Evolutionary conservation across 164 flowering plant genomes (phyloP).

Genomic region (Piper betle): DNA sequence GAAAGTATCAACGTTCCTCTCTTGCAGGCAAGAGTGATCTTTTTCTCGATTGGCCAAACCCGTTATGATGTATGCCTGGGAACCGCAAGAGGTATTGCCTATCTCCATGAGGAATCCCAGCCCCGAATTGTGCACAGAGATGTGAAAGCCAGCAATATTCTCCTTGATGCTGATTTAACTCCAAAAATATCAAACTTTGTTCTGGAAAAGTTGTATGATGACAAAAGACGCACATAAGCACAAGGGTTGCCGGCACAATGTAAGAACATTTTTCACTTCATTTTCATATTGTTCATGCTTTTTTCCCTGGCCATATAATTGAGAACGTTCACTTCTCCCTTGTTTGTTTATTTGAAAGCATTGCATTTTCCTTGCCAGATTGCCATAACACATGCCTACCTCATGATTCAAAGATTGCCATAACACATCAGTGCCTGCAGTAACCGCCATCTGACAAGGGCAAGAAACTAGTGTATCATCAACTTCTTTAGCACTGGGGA

Average conservation of each 20-base stretch:
- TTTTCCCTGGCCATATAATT: neutral
- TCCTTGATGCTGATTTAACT: constrained; percentile 30
- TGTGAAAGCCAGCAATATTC: constrained; percentile 74
- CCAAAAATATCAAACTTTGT: constrained; percentile 16
- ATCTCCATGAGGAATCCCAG: constrained; percentile 72
- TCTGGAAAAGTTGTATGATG: constrained; percentile 14
- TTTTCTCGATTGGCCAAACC: constrained; percentile 42
- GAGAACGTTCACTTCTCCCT: neutral
- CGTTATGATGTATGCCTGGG: constrained; percentile 62
- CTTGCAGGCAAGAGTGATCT: constrained; percentile 30
- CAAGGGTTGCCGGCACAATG: constrained; percentile 16
- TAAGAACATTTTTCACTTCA: neutral
- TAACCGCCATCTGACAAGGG: constrained; percentile 86
- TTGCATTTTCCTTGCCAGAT: no score
- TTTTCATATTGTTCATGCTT: neutral
- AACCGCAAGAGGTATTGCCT: constrained; percentile 59
- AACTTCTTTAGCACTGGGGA: constrained; percentile 59
- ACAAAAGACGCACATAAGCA: constrained; percentile 12
- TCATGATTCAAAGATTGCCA: constrained; percentile 92
- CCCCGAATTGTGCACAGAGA: constrained; percentile 61
- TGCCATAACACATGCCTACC: constrained; percentile 20
- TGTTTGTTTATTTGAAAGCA: neutral
- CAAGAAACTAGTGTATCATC: constrained; percentile 68
- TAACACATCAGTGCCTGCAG: constrained; percentile 69
- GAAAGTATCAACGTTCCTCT: neutral